Evolutionary conservation across 257 asterid genomes (phyloP), one percentile per base, ranked within the genome.

Genomic region (Fraxinus excelsior): DNA sequence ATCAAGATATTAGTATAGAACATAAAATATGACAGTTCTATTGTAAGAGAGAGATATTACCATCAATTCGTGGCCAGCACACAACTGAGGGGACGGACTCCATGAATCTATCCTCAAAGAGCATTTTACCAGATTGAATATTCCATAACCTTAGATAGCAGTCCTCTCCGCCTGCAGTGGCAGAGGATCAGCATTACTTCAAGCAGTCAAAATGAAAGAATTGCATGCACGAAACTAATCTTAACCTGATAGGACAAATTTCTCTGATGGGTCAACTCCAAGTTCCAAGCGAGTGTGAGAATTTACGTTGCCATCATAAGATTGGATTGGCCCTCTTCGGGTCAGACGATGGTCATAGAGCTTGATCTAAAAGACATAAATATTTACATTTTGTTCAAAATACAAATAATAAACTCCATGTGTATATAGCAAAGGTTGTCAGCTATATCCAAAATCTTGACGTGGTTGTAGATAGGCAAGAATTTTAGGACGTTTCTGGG

Each of bases 231-330:
- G 28, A 71, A 78, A 80, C 74, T 32, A 31, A 70, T 73, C 49
- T 56, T 70, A 73, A 95, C 97, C 96, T 85, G 99, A 95, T 82
- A 91, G 77, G 74, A 95, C 79, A 64, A 91, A 78, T 81, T 81
- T 90, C 82, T 95, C 99, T 23, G 93, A 84, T 5, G 97, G 97
- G 83, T 93, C 99, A 40, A 95, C 89, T 78, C 91, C 99, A 81
- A 96, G 90, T 75, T 88, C 86, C 76, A 96, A 84, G 73, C 90
- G 92, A 64, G 91, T 87, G 75, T 96, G 98, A 74, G 97, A 82
- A 78, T 96, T 96, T 42, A 84, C 86, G 83, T 86, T 85, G 74
- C 97, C 98, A 77, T 88, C 91, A 68, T 93, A 96, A 42, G 92
- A 87, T 83, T 96, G 99, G 68, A 96, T 84, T 67, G 97, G 85